Conservation (phyloP, 257 asterid species). For the Capsicum chinense region DNA sequence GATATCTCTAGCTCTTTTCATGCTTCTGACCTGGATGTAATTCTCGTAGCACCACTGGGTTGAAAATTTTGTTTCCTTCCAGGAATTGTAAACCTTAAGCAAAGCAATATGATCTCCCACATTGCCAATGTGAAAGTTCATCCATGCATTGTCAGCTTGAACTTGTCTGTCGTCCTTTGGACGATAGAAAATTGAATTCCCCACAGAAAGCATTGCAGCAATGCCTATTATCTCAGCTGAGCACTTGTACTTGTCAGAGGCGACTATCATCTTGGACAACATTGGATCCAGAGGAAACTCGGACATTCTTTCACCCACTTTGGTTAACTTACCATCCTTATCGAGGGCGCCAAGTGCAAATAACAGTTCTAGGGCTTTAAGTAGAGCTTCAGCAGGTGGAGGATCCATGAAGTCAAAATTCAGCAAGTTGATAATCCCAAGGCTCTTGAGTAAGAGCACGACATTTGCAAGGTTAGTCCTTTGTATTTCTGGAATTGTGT, state of each 20-base stretch:
- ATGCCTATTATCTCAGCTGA: conserved; percentile 87
- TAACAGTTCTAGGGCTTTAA: conserved; percentile 86
- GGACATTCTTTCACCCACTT: conserved; percentile 92
- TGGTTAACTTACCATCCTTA: conserved; percentile 81
- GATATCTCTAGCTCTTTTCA: conserved; percentile 94
- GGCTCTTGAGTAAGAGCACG: conserved; percentile 90
- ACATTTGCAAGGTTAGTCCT: conserved; percentile 91
- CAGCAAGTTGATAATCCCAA: conserved; percentile 82
- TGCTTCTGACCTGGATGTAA: conserved; percentile 93
- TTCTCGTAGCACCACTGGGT: conserved; percentile 97
- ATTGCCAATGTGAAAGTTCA: conserved; percentile 88
- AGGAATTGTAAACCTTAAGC: conserved; percentile 85
- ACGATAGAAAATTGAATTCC: conserved; percentile 90
- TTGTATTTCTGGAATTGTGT: conserved; percentile 92
- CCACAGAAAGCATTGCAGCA: conserved; percentile 92
- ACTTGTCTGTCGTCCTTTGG: conserved; percentile 87
- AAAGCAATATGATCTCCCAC: conserved; percentile 96
- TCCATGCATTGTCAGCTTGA: conserved; percentile 90
- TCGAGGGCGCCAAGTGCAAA: conserved; percentile 91
- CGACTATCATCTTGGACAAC: conserved; percentile 93
- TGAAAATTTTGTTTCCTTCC: conserved; percentile 89
- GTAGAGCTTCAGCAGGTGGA: conserved; percentile 90
- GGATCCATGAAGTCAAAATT: conserved; percentile 99
- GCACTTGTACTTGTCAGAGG: conserved; percentile 81
- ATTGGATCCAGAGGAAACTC: conserved; percentile 97